Evolutionary conservation across 306 rosid species (phyloP).

Genomic region (Trifolium subterraneum): DNA sequence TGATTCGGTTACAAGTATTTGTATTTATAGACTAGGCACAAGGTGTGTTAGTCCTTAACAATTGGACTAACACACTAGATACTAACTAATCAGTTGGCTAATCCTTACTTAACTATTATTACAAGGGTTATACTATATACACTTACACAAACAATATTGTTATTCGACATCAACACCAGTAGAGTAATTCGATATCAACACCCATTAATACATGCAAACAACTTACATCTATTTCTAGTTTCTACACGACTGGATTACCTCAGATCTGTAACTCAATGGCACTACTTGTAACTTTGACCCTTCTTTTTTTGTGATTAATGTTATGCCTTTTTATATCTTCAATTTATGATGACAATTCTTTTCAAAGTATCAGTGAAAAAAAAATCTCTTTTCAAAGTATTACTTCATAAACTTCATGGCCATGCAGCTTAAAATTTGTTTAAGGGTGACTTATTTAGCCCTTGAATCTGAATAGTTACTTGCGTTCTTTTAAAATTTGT

Average conservation of each 20-base stretch:
- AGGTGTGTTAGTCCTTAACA: no score
- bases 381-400: background rate
- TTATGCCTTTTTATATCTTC: background rate
- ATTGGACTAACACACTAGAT: no score
- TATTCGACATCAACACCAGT: no score
- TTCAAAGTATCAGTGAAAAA: background rate
- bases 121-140: no score
- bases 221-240: background rate
- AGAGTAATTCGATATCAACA: background rate
- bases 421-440: background rate
- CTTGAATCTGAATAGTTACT: background rate
- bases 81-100: no score
- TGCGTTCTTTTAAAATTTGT: background rate
- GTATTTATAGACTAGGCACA: no score
- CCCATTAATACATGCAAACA: conserved; percentile 10
- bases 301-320: background rate
- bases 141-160: no score
- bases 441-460: background rate
- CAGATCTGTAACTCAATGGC: background rate
- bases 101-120: no score
- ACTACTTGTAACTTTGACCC: background rate
- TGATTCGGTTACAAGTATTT: no score
- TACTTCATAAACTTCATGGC: background rate
- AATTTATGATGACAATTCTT: background rate
- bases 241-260: background rate